A percentile compares a stretch with the other conserved stretches of the same genome.
Conservation (phyloP, 352 stramenopile species). For the Phytophthora brassicae region DNA sequence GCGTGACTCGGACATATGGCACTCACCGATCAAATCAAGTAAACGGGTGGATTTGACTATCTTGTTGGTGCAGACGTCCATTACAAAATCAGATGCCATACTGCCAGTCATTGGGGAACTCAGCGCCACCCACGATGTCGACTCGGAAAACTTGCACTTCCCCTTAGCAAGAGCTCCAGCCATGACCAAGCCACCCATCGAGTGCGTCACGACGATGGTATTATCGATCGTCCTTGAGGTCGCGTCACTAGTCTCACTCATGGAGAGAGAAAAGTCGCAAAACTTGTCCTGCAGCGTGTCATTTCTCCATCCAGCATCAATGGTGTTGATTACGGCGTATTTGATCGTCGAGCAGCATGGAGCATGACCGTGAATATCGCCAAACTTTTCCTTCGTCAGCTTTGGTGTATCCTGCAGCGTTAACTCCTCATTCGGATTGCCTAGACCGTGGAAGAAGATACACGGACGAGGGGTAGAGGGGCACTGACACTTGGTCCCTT, state of each 20-base stretch:
- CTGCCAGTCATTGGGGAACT: conserved; percentile 39
- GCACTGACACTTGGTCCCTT: conserved; percentile 4
- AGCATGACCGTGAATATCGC: conserved; percentile 26
- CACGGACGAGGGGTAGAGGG: conserved; percentile 27
- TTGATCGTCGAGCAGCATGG: conserved; percentile 39
- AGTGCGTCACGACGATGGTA: conserved; percentile 47
- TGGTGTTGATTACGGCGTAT: conserved; percentile 49
- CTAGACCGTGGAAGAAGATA: conserved; percentile 30
- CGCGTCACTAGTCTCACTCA: conserved; percentile 25
- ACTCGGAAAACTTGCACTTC: conserved; percentile 14
- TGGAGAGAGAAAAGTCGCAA: conserved; percentile 32
- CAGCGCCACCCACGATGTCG: conserved; percentile 33
- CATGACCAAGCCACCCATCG: conserved; percentile 40
- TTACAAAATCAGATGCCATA: conserved; percentile 42
- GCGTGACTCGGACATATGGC: conserved; percentile 26
- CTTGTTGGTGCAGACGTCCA: conserved; percentile 26
- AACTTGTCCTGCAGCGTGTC: conserved; percentile 37
- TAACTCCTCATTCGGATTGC: conserved; percentile 12
- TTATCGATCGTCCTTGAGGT: conserved; percentile 17
- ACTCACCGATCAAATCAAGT: conserved; percentile 33
- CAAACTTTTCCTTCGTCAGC: conserved; percentile 9
- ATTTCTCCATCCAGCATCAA: conserved; percentile 45
- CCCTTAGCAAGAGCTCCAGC: conserved; percentile 21
- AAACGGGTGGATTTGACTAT: conserved; percentile 10
- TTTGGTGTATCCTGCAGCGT: conserved; percentile 19